These are phyloP conservation scores for Micromonas pusilla DNA, from an alignment of 139 green algal species.

Conservation along the genomic window DNA sequence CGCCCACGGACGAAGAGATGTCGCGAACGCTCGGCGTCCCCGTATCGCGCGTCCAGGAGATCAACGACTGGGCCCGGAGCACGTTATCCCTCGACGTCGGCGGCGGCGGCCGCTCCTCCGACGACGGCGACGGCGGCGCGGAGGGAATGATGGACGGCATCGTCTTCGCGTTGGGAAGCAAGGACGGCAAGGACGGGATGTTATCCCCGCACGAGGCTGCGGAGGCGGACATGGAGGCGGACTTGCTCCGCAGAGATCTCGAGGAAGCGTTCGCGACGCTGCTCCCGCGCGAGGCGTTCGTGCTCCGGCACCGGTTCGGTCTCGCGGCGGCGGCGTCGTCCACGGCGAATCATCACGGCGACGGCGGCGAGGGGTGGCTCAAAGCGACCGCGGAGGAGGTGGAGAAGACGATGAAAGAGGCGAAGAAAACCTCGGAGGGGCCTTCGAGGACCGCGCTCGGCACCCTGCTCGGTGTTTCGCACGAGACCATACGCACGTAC, in stretches of 20 bases:
- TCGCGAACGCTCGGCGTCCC: background rate
- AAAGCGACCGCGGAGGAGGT: background rate
- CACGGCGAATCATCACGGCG: background rate
- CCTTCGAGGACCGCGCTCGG: background rate
- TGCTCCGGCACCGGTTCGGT: slow-evolving; percentile 10
- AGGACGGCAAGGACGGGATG: background rate
- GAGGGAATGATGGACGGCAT: too few relatives aligned
- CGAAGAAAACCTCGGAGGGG: background rate
- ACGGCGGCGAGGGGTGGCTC: background rate
- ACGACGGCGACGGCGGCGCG: background rate
- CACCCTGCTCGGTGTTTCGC: background rate
- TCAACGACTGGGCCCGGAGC: background rate
- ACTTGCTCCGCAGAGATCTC: slow-evolving; percentile 9
- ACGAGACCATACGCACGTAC: background rate
- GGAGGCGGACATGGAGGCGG: background rate
- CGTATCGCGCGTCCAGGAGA: background rate
- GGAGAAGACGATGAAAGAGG: background rate
- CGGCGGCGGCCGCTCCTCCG: background rate
- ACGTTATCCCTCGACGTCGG: background rate
- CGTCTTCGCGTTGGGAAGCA: background rate
- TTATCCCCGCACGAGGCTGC: background rate
- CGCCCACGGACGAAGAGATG: background rate
- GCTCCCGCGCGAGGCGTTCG: background rate
- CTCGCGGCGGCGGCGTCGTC: background rate
- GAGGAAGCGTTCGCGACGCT: slow-evolving; percentile 2